Evolutionary conservation across 495 filamentous ascomycete genomes (phyloP).

Genomic region (Penicillium alfredii): DNA sequence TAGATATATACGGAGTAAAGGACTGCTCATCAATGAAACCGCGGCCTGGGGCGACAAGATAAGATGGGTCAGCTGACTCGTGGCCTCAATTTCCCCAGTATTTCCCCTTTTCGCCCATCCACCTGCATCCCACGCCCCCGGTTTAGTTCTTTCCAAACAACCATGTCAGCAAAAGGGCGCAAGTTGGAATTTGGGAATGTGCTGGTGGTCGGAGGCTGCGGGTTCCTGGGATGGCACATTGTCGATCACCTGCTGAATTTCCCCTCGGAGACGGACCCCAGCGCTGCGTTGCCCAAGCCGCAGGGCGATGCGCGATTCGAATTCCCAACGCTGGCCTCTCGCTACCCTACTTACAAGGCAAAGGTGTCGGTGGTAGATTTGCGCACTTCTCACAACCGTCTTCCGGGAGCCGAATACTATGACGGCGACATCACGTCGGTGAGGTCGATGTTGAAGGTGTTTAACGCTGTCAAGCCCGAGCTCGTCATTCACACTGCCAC

Average conservation of each 20-base stretch:
- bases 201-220: constrained; percentile 52
- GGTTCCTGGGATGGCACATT: constrained; percentile 55
- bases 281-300: constrained; percentile 35
- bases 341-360: constrained; percentile 42
- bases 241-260: constrained; percentile 51
- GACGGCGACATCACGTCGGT: constrained; percentile 81
- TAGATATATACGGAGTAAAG: too few species aligned
- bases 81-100: constrained; percentile 8
- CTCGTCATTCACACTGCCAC: constrained; percentile 95
- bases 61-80: too few species aligned
- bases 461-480: constrained; percentile 68
- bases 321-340: constrained; percentile 32
- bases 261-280: constrained; percentile 43
- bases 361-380: constrained; percentile 83
- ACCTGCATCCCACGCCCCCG: not conserved
- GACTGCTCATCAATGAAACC: too few species aligned
- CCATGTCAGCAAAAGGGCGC: constrained; percentile 33
- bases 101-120: constrained; percentile 13
- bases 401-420: constrained; percentile 69
- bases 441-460: constrained; percentile 56
- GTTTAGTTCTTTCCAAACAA: constrained; percentile 6
- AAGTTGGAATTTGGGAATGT: constrained; percentile 42
- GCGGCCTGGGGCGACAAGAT: too few species aligned
- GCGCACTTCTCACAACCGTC: constrained; percentile 66
- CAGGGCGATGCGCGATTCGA: constrained; percentile 37